phyloP scores from a whole-genome alignment of 2,329 filamentous ascomycete genomes.

The Zymoseptoria ardabiliae region DNA sequence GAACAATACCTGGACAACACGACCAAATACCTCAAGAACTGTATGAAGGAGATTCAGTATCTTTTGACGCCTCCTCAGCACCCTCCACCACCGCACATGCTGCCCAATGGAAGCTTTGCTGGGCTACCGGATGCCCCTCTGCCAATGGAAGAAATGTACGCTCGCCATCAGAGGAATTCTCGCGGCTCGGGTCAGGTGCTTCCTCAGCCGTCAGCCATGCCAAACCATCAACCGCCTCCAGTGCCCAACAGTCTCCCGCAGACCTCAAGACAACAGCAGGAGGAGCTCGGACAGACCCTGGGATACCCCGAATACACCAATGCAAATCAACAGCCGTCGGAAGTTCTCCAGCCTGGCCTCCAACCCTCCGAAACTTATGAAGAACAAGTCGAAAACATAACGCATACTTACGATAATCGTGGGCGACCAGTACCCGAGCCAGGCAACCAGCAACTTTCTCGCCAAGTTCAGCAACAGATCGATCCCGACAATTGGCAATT shows the following conservation, averaged over 20 bases:
- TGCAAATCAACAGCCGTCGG: constrained; percentile 30
- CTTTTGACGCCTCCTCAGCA: constrained; percentile 59
- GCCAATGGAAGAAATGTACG: constrained; percentile 53
- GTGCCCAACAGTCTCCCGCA: constrained; percentile 27
- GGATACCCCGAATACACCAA: constrained; percentile 34
- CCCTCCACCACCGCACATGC: constrained; percentile 47
- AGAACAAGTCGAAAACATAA: constrained; percentile 51
- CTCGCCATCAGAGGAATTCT: constrained; percentile 46
- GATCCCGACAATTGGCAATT: constrained; percentile 83
- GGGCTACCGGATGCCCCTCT: constrained; percentile 44
- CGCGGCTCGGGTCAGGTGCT: constrained; percentile 25
- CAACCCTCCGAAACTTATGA: constrained; percentile 47
- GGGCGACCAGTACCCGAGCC: constrained; percentile 47
- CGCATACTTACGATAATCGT: constrained; percentile 52
- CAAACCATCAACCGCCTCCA: constrained; percentile 55
- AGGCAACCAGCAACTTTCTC: constrained; percentile 9
- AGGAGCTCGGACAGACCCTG: constrained; percentile 9
- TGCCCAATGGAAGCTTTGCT: constrained; percentile 29
- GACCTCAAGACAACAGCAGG: constrained; percentile 13
- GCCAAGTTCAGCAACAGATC: constrained; percentile 12
- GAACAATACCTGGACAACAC: constrained; percentile 57
- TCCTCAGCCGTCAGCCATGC: constrained; percentile 35
- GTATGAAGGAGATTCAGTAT: constrained; percentile 61
- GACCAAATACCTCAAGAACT: constrained; percentile 56
- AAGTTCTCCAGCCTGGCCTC: constrained; percentile 18